phyloP scores from a whole-genome alignment of 2,329 filamentous ascomycete genomes.

The Xylogone sp. region DNA sequence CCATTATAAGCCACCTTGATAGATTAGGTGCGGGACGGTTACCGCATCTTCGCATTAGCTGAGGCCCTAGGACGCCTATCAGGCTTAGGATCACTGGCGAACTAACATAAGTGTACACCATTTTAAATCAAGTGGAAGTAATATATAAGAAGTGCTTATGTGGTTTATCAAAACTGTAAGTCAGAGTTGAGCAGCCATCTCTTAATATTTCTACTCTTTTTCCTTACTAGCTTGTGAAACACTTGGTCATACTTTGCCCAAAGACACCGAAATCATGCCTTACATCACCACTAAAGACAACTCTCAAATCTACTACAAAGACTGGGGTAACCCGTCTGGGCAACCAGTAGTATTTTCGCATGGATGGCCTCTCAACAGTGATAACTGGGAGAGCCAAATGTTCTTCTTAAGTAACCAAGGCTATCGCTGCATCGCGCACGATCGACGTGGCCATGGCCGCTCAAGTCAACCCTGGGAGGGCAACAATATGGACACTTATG shows the following conservation, averaged over 20 bases:
- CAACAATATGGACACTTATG: constrained; percentile 36
- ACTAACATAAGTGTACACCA: too few species aligned
- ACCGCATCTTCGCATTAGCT: too few species aligned
- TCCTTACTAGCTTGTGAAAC: too few species aligned
- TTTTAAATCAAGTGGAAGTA: too few species aligned
- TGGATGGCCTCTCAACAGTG: constrained; percentile 36
- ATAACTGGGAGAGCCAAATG: constrained; percentile 37
- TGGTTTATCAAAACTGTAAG: too few species aligned
- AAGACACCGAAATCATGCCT: constrained; percentile 15
- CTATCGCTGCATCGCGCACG: constrained; percentile 35
- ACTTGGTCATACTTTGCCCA: neutral
- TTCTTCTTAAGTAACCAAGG: constrained; percentile 32
- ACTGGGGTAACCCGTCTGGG: constrained; percentile 35
- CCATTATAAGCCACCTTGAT: too few species aligned
- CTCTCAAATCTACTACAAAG: constrained; percentile 37
- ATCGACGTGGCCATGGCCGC: constrained; percentile 35
- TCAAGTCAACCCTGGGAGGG: constrained; percentile 36
- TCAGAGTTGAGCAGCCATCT: too few species aligned
- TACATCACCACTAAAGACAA: constrained; percentile 34
- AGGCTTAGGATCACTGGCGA: too few species aligned
- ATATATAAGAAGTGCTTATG: too few species aligned
- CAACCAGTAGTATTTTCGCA: constrained; percentile 32
- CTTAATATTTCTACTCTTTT: too few species aligned
- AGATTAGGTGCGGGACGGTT: too few species aligned
- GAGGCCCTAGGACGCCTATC: too few species aligned